A percentile compares a stretch with the other conserved stretches of the same genome.
Conservation (phyloP, 352 stramenopile species). For the Phytophthora lateralis region DNA sequence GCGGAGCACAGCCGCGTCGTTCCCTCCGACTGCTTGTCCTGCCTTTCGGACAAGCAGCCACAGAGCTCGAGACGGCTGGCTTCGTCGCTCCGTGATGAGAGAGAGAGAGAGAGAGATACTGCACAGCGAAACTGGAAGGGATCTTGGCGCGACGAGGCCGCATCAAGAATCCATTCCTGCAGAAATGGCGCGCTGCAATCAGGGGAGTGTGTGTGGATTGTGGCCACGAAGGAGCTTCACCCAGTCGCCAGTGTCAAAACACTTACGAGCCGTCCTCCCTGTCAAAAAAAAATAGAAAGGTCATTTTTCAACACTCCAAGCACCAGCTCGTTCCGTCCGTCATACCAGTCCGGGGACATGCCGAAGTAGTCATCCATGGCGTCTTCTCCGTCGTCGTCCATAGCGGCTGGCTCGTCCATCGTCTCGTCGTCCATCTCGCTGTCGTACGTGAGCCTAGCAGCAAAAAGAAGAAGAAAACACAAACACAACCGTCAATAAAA, state of each 20-base stretch:
- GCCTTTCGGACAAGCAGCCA: conserved; percentile 3
- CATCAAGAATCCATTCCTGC: conserved; percentile 21
- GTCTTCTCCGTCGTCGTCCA: conserved; percentile 82
- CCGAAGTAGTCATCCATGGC: conserved; percentile 85
- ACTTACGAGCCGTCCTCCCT: conserved; percentile 70
- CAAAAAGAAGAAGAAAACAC: neutral
- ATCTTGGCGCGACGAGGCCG: conserved; percentile 1
- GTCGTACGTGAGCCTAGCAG: conserved; percentile 55
- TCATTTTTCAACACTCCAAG: neutral
- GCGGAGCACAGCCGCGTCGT: conserved; percentile 21
- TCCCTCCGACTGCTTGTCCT: conserved; percentile 27
- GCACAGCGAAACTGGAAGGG: conserved; percentile 23
- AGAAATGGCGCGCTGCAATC: conserved; percentile 35
- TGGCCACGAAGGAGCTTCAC: conserved; percentile 5
- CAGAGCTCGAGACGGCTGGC: conserved; percentile 16
- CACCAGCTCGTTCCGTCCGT: neutral
- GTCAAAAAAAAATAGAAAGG: conserved; percentile 9
- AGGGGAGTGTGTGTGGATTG: conserved; percentile 4
- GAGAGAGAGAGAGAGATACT: conserved; percentile 20
- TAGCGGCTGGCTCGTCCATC: conserved; percentile 69
- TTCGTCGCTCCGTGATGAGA: conserved; percentile 21
- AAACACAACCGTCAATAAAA: conserved; percentile 6
- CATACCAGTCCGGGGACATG: conserved; percentile 87
- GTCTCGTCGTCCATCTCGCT: conserved; percentile 81
- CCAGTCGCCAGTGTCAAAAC: conserved; percentile 12